A percentile compares a stretch with the other conserved stretches of the same genome.
Evolutionary conservation across 83 land plant genomes (phyloP).

Genomic region (Diphasiastrum complanatum): DNA sequence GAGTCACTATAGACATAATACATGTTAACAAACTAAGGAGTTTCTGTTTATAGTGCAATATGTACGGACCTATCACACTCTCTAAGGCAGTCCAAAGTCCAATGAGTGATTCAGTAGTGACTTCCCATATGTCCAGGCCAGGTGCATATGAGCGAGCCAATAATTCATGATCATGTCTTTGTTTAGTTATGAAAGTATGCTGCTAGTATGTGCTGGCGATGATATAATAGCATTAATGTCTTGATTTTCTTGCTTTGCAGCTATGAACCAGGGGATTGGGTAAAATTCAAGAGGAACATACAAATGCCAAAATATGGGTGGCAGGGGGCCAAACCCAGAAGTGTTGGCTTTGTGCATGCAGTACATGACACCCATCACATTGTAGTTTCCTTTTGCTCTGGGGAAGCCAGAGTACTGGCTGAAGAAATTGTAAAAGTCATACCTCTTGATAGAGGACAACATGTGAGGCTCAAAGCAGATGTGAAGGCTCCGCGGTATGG

Average conservation of each 20-base stretch:
- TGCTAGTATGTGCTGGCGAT: no score
- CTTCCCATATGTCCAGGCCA: no score
- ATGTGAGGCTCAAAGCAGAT: slow-evolving; percentile 69
- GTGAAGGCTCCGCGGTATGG: slow-evolving; percentile 85
- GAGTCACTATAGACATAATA: no score
- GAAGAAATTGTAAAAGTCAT: slow-evolving; percentile 74
- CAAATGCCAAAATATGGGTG: slow-evolving; percentile 65
- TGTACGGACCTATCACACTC: no score
- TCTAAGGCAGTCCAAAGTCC: no score
- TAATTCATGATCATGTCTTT: no score
- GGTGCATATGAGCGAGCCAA: no score
- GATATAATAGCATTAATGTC: no score
- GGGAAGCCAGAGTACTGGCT: slow-evolving; percentile 59
- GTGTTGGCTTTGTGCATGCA: slow-evolving; percentile 88
- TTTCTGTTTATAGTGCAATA: no score
- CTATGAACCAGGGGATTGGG: slow-evolving; percentile 85
- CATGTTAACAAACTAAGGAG: no score
- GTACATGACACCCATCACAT: slow-evolving; percentile 52
- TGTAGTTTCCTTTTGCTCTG: slow-evolving; percentile 74
- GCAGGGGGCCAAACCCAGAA: slow-evolving; percentile 76
- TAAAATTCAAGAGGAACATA: slow-evolving; percentile 66
- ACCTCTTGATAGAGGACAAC: slow-evolving; percentile 85
- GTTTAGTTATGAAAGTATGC: no score
- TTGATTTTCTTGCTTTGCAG: slow-evolving; percentile 34
- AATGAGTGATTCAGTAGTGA: no score